These are phyloP conservation scores for Boletus speciosus DNA, from an alignment of 768 basidiomycete species.

Conservation along the genomic window DNA sequence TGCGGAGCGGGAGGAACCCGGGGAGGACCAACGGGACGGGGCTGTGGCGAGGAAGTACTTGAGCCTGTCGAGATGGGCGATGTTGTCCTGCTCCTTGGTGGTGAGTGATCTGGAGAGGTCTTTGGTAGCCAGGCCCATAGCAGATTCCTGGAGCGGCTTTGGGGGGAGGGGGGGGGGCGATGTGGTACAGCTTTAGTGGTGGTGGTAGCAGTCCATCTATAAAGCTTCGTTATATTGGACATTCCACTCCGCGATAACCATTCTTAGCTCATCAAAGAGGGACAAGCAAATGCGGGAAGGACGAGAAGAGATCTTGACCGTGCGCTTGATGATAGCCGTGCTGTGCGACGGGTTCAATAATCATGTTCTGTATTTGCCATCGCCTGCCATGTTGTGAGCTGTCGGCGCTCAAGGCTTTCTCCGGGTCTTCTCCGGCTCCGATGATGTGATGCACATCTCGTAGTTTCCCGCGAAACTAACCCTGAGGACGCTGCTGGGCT, in stretches of 20 bases:
- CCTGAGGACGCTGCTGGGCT: slow-evolving; percentile 1
- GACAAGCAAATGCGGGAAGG: slow-evolving; percentile 17
- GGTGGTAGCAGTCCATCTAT: slow-evolving; percentile 24
- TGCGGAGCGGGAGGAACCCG: slow-evolving; percentile 29
- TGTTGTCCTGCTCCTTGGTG: slow-evolving; percentile 60
- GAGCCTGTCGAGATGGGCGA: slow-evolving; percentile 76
- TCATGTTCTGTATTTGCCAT: slow-evolving; percentile 23
- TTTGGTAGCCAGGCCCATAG: slow-evolving; percentile 28
- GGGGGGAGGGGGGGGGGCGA: slow-evolving; percentile 11
- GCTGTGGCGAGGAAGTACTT: slow-evolving; percentile 89
- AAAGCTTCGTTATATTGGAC: slow-evolving; percentile 21
- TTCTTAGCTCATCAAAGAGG: slow-evolving; percentile 17
- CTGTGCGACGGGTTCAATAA: slow-evolving; percentile 27
- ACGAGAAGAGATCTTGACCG: slow-evolving; percentile 25
- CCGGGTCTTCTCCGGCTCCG: slow-evolving; percentile 20
- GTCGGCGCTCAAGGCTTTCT: slow-evolving; percentile 29
- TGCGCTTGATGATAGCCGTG: slow-evolving; percentile 31
- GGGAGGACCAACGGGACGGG: slow-evolving; percentile 64
- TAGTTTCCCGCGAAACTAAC: slow-evolving; percentile 25
- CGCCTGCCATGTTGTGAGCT: slow-evolving; percentile 27
- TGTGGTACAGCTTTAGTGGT: slow-evolving; percentile 11
- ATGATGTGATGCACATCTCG: slow-evolving; percentile 7
- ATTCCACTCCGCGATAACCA: slow-evolving; percentile 25
- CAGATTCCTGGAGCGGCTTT: not conserved
- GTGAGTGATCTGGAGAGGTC: slow-evolving; percentile 49